Evolutionary conservation across 2,329 filamentous ascomycete species (phyloP), one percentile per base, ranked within the genome.

Genomic region (Curvularia sp.): DNA sequence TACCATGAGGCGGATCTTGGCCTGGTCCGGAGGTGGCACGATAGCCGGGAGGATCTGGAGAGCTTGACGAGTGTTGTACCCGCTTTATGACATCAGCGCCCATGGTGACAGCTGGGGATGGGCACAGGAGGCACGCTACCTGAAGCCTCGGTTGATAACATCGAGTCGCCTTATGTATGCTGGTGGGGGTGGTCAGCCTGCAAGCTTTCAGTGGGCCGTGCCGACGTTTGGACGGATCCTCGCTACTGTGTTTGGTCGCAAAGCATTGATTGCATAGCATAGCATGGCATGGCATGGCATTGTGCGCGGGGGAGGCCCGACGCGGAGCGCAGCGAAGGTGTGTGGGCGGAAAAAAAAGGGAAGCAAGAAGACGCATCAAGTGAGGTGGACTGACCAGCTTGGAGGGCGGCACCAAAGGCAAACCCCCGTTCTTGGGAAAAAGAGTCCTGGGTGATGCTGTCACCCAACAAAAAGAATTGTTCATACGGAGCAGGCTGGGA

Each of bases 91-190:
- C 41, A 46, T 73, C 38, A 70, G 61, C 9, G 12, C 15, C 35
- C 13, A 38, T 15, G 15, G 44, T 22, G 30, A 28, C 42, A 46
- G 13, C 13, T 44, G n/a, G n/a, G 20, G 33, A 50, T 18, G 38
- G 28, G 28, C 28, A 31, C 28, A 31, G 28, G 28, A 6, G 28
- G 3, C 38, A 55, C 35, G 38, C 53, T 54, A 75, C 68, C 87
- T 90, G 63, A 96, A 87, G 5, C 95, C 95, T 44, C 93, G 87
- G 76, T 97, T 97, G 69, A 98, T 81, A 47, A 98, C 87, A 78
- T 98, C 95, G 13, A 95, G 82, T 35, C 88, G 86, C 57, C 94
- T 87, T 49, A 87, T 85, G 72, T 91, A 93, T 56, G 85, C 91
- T 94, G 42, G n/a, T 44, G 44, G 18, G 52, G 61, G 46, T 63